Base-by-base conservation (phyloP, 495 filamentous ascomycete genomes). In the Annulohypoxylon maeteangense region DNA sequence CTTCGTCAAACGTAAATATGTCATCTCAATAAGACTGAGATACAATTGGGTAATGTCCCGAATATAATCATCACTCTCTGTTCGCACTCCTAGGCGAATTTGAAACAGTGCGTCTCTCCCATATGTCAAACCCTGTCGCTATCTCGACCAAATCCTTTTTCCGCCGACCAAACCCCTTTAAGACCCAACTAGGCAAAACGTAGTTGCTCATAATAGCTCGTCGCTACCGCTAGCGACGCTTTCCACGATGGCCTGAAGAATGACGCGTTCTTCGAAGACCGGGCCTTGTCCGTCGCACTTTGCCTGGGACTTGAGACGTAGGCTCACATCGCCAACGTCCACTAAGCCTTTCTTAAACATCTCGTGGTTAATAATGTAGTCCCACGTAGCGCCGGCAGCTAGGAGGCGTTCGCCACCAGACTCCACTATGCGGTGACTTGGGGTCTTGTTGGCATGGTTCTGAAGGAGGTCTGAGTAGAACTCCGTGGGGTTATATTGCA, bases 231-330 rank as follows among this genome's bases (percentile, higher is more conserved):
- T 87, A 20, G 88, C 90, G 14, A 88, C 89, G 75, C 92, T 93
- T 69, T 90, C 87, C 79, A 93, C 87, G 73, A 99, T 94, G 16
- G 91, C 93, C 70, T 84, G 80, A 42, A 88, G 78, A 16, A 98
- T 88, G 45, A 87, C 87, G 6, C 86, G 80, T 78, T 97, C 95
- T 65, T 91, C 90, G 77, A 97, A 98, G 16, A 94, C 94, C 4
- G 95, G 94, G 0, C 95, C 95, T 72, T 91, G 89, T 6, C 95
- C 95, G 83, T 97, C 90, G 75, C 95, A 98, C 78, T 91, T 89
- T n/a, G 92, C 92, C 74, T 86, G 80, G 1, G 83, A 84, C 82
- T 93, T 92, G 40, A 99, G 77, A 22, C 88, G 81, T 68, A 93
- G 90, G 69, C 87, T 90, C 40, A 99, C 90, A 74, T 90, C 85